Evolutionary conservation across 23 red algal species (phyloP).

Genomic region (Gracilaria caudata): DNA sequence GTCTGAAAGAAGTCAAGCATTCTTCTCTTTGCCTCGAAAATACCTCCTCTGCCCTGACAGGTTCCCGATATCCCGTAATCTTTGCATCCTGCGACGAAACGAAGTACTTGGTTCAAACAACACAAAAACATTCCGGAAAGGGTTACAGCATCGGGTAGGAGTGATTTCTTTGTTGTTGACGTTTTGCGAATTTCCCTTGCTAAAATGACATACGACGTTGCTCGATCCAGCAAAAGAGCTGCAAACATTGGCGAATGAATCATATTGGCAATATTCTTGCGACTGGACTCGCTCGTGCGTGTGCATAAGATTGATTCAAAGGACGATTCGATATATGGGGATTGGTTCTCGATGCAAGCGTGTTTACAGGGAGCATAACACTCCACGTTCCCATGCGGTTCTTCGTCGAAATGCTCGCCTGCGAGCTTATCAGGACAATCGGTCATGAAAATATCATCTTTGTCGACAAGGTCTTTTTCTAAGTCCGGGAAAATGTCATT

Average conservation of each 20-base stretch:
- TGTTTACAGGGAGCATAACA: constrained; percentile 17
- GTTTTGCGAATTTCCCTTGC: constrained; percentile 34
- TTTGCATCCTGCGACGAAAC: constrained; percentile 5
- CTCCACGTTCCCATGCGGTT: constrained; percentile 5
- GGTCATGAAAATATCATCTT: constrained; percentile 23
- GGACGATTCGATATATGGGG: constrained; percentile 2
- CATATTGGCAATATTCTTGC: not conserved
- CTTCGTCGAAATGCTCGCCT: not conserved
- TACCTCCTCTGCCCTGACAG: not conserved
- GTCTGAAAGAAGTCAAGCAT: constrained; percentile 14
- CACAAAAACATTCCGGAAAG: constrained; percentile 23
- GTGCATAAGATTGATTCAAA: constrained; percentile 10
- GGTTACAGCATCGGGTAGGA: not conserved
- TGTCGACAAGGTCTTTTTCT: constrained; percentile 18
- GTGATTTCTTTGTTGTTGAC: constrained; percentile 13
- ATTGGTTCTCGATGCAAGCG: constrained; percentile 1
- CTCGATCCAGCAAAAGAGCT: constrained; percentile 51
- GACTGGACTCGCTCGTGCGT: not conserved
- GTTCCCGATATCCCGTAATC: not conserved
- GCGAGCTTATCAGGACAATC: not conserved
- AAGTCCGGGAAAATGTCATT: constrained; percentile 23
- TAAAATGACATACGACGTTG: constrained; percentile 29
- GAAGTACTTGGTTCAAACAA: constrained; percentile 19
- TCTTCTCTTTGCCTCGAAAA: constrained; percentile 23
- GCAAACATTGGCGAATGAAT: constrained; percentile 50